Evolutionary conservation across 2,329 filamentous ascomycete species (phyloP).

Genomic region (Onygenales sp.): DNA sequence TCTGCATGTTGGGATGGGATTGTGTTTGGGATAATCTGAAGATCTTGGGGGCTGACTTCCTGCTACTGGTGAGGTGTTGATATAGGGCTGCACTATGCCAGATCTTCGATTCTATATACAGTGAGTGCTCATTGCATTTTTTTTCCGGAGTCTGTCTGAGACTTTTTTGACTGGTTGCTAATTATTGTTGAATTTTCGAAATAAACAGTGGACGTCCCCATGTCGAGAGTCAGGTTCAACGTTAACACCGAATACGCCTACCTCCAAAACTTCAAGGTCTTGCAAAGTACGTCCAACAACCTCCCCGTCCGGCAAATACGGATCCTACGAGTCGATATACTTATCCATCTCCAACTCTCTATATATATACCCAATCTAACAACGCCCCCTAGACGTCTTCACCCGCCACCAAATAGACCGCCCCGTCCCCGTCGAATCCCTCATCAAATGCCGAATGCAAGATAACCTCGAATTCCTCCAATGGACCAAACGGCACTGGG

Average conservation of each 20-base stretch:
- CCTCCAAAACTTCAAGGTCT: slow-evolving; percentile 94
- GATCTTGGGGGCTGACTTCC: slow-evolving; percentile 1
- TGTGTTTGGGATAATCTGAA: too few species aligned
- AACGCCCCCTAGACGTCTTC: slow-evolving; percentile 53
- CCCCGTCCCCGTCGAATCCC: slow-evolving; percentile 74
- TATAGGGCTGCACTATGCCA: slow-evolving; percentile 86
- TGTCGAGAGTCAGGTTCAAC: slow-evolving; percentile 96
- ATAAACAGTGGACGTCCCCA: slow-evolving; percentile 67
- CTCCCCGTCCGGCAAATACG: background rate
- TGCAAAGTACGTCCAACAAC: slow-evolving; percentile 64
- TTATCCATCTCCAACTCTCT: background rate
- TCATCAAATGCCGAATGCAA: slow-evolving; percentile 99
- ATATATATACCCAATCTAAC: slow-evolving; percentile 3
- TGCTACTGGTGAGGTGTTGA: slow-evolving; percentile 6
- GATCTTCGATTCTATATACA: slow-evolving; percentile 96
- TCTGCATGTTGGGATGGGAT: background rate
- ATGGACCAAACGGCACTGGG: slow-evolving; percentile 95
- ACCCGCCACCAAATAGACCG: slow-evolving; percentile 80
- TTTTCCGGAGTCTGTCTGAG: background rate
- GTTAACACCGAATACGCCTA: slow-evolving; percentile 96
- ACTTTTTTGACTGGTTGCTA: background rate
- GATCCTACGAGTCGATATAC: background rate
- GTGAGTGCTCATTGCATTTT: slow-evolving; percentile 32
- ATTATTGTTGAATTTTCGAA: slow-evolving; percentile 8
- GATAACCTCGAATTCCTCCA: slow-evolving; percentile 99